Base-by-base conservation (phyloP, 2,329 filamentous ascomycete genomes). In the Paecilomyces sp. region DNA sequence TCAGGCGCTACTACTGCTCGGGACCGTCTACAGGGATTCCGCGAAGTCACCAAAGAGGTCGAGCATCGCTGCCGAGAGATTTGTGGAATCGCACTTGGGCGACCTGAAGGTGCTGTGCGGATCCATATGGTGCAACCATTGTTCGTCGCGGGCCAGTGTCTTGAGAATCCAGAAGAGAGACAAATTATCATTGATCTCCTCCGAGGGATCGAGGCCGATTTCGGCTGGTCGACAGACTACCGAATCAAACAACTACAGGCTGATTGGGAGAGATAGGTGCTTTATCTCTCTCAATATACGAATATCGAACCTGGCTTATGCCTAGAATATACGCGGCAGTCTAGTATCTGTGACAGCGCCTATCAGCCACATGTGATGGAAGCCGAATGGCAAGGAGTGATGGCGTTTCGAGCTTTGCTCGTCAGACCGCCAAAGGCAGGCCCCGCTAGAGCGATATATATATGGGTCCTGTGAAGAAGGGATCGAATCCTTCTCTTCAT, bases 141-240 rank as follows among this genome's bases (percentile, higher is more conserved):
- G 2, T 85, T 83, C 69, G 83, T 84, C 2, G 83, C 84, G 8
- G 85, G 85, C 1, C 81, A 85, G 63, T 85, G 83, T 63, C 69
- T 86, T 15, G 81, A 80, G 25, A 77, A 80, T 47, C 69, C 72
- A 1, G 75, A 75, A 13, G 84, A 85, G 69, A 80, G 82, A 18
- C 71, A 79, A 31, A 77, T 84, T 1, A 77, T 88, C 3, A 64
- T 86, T 12, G 76, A 80, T 51, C 69, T 87, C 33, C 70, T 88
- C 18, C 75, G 77, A 15, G 83, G 80, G 1, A 80, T 88, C n/a
- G 83, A 88, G 67, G 76, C 72, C 28, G 85, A 88, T 66, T 76
- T 85, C 50, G 85, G 85, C 0, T 86, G 83, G 79, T 80, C 82
- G 13, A 86, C 84, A 33, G 76, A 82, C 58, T 83, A 84, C 66